Conservation (phyloP, 2,329 filamentous ascomycete species). For the Trichoderma sp. region DNA sequence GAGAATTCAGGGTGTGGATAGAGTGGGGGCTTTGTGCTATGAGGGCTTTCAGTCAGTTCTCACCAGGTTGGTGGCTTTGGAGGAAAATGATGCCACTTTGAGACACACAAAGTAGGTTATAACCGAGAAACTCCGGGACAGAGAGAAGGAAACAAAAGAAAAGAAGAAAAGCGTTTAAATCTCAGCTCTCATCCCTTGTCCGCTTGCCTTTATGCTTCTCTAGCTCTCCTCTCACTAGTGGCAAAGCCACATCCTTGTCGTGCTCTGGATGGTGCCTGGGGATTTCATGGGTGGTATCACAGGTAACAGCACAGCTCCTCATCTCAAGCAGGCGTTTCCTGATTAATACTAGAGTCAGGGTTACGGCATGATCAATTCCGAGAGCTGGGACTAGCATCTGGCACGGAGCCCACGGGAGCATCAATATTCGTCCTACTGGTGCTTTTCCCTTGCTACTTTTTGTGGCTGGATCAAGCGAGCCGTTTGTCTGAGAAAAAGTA, state of each 20-base stretch:
- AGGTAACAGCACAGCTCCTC: slow-evolving; percentile 24
- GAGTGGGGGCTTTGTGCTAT: background rate
- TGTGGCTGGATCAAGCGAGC: slow-evolving; percentile 8
- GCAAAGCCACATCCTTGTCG: background rate
- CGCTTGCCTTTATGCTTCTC: background rate
- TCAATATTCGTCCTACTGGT: slow-evolving; percentile 5
- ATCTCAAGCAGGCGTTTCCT: slow-evolving; percentile 21
- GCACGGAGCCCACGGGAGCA: background rate
- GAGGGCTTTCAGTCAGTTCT: background rate
- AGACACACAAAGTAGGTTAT: background rate
- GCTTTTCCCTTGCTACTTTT: background rate
- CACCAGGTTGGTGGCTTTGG: background rate
- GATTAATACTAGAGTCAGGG: slow-evolving; percentile 17
- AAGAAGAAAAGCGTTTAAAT: background rate
- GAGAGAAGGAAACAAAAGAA: too few species aligned
- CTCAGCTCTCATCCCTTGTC: background rate
- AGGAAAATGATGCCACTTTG: background rate
- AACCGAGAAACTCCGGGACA: background rate
- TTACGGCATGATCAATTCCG: slow-evolving; percentile 14
- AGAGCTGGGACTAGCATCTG: background rate
- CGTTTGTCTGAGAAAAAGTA: slow-evolving; percentile 5
- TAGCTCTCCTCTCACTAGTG: background rate
- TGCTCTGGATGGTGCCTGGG: background rate
- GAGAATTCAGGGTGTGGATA: slow-evolving; percentile 2
- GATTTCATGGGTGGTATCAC: background rate